Conservation (phyloP, 164 flowering plant species). For the Sedum album region DNA sequence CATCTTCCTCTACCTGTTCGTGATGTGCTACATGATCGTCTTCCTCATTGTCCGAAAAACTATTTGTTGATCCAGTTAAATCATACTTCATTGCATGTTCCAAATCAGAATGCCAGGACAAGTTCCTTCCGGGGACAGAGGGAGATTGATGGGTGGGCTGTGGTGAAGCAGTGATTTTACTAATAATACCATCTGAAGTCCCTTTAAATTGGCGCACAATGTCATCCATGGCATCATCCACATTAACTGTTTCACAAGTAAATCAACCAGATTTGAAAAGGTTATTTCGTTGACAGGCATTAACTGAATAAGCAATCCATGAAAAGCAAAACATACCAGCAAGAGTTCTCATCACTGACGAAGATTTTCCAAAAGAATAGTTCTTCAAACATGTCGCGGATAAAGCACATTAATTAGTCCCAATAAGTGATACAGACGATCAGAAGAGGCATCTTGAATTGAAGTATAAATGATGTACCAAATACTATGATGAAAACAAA, state of each 20-base stretch:
- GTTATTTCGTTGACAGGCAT: not conserved
- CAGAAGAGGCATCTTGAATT: not conserved
- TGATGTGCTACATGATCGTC: slow-evolving; percentile 37
- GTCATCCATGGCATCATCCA: slow-evolving; percentile 98
- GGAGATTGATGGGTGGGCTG: slow-evolving; percentile 27
- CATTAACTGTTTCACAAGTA: slow-evolving; percentile 55
- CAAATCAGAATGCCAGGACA: slow-evolving; percentile 46
- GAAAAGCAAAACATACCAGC: slow-evolving; percentile 50
- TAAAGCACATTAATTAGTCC: slow-evolving; percentile 8
- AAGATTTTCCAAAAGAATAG: slow-evolving; percentile 87
- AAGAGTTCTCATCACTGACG: slow-evolving; percentile 90
- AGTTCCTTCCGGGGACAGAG: slow-evolving; percentile 23
- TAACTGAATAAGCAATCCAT: not conserved
- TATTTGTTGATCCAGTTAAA: slow-evolving; percentile 33
- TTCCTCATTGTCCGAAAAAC: slow-evolving; percentile 71
- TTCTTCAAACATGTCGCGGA: slow-evolving; percentile 63
- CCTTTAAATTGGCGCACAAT: slow-evolving; percentile 90
- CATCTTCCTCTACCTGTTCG: slow-evolving; percentile 20
- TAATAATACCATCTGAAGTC: slow-evolving; percentile 81
- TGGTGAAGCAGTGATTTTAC: slow-evolving; percentile 63
- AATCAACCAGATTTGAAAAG: not conserved
- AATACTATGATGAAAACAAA: not conserved
- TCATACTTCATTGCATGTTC: slow-evolving; percentile 25
- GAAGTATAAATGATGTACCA: not conserved
- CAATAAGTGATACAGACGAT: not conserved